Conservation (phyloP, 1,284 basidiomycete genomes). For the Cutaneotrichosporon dermatis region DNA sequence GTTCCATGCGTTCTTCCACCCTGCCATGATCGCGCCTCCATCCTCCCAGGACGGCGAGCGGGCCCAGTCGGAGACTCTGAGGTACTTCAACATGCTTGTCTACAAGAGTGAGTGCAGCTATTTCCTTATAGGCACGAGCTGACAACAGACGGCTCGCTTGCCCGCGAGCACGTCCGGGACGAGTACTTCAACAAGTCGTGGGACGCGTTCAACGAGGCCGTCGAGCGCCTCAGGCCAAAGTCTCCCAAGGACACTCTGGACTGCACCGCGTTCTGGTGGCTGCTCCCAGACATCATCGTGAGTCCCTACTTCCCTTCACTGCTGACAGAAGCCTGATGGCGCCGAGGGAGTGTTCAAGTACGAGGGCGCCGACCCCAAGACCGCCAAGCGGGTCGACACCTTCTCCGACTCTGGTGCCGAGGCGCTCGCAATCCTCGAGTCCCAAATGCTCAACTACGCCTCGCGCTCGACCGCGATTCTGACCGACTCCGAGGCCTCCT, state of each 20-base stretch:
- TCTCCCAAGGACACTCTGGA: constrained; percentile 45
- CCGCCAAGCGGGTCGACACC: constrained; percentile 29
- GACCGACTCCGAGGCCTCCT: constrained; percentile 59
- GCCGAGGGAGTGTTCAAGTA: constrained; percentile 41
- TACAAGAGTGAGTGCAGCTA: constrained; percentile 48
- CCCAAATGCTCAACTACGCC: constrained; percentile 62
- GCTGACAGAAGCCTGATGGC: constrained; percentile 28
- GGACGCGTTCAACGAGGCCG: constrained; percentile 66
- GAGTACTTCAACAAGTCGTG: constrained; percentile 61
- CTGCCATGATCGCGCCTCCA: constrained; percentile 43
- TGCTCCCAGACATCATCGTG: constrained; percentile 56
- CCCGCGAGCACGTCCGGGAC: constrained; percentile 74
- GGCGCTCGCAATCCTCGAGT: constrained; percentile 77
- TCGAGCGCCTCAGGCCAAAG: constrained; percentile 46
- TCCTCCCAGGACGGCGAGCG: constrained; percentile 18
- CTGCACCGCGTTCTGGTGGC: constrained; percentile 52
- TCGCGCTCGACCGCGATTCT: constrained; percentile 53
- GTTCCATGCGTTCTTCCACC: constrained; percentile 54
- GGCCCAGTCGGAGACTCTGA: constrained; percentile 16
- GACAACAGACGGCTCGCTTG: constrained; percentile 70
- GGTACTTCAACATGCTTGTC: constrained; percentile 52
- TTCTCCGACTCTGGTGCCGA: constrained; percentile 54
- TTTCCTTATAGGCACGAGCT: constrained; percentile 40
- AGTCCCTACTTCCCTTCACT: constrained; percentile 61
- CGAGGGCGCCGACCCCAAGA: constrained; percentile 16